Evolutionary conservation across 805 yeast genomes (phyloP), one percentile per base, ranked within the genome.

Genomic region (Ogataea sp.): DNA sequence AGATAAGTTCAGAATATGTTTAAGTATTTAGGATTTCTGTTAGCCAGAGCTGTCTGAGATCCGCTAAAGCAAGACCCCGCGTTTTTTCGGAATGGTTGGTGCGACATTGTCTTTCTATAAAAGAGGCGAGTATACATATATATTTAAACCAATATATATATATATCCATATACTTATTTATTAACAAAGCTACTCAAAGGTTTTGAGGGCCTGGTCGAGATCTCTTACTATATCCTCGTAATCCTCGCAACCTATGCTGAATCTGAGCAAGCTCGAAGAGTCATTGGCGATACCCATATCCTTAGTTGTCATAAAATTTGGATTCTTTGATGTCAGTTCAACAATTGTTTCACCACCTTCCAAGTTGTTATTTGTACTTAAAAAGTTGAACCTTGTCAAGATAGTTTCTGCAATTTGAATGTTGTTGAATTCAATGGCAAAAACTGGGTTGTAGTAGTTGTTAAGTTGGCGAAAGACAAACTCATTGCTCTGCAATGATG

Each of bases 161-260:
- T 26, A 26, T 11, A 11, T 26, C 11, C 6, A 26, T 11, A 26
- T 26, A 26, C 5, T 7, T 6, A 29, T 29, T 29, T 15, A 29
- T 29, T 5, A 9, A 9, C 14, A 14, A 23, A 8, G 6, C 16
- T 25, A 20, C 18, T 18, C 15, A 23, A 44, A 43, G 35, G 49
- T 45, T 41, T 46, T 41, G 20, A 70, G 46, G 1, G 75, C 75
- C 21, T 54, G 64, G 39, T 58, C 61, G 10, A 72, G 56, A 51
- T 74, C 79, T 32, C 62, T 64, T 20, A 71, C 64, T 40, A 73
- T 64, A 52, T 74, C 79, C 20, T 68, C 68, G 29, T 61, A 61
- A 48, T 73, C 70, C 44, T 74, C 79, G 39, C 74, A 65, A 3
- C 80, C 80, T n/a, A 73, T 62, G 44, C 76, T 70, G 31, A 73